Percentiles rank a stretch among this genome's conserved stretches.
Conservation (phyloP, 768 basidiomycete species). For the Suillus subaureus region DNA sequence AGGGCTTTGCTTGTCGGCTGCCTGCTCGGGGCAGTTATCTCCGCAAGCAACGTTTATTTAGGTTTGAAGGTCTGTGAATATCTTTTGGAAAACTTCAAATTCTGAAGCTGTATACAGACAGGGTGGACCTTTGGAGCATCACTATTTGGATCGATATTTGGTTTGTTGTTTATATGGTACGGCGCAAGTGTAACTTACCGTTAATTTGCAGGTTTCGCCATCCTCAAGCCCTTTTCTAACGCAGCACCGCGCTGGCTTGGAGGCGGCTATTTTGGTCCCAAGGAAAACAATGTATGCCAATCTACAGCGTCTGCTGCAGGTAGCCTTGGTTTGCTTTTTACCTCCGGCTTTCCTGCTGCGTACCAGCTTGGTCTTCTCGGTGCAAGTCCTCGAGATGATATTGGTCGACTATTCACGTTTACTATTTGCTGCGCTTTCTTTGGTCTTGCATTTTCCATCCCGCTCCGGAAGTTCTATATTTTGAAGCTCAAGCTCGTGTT, state of each 20-base stretch:
- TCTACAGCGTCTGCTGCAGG: conserved; percentile 46
- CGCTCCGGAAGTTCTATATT: conserved; percentile 62
- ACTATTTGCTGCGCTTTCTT: conserved; percentile 58
- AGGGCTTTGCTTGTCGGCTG: conserved; percentile 55
- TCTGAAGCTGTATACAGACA: conserved; percentile 33
- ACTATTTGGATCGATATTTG: conserved; percentile 46
- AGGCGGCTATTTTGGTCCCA: conserved; percentile 63
- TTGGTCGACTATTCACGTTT: conserved; percentile 58
- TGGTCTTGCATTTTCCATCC: conserved; percentile 68
- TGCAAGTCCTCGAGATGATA: conserved; percentile 47
- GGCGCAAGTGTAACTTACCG: conserved; percentile 42
- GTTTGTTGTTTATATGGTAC: neutral
- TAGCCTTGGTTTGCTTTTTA: conserved; percentile 60
- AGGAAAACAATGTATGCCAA: conserved; percentile 48
- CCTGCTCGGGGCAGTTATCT: conserved; percentile 54
- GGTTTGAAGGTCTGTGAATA: conserved; percentile 48
- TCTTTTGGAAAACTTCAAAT: neutral
- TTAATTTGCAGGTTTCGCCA: conserved; percentile 41
- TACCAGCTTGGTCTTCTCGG: conserved; percentile 55
- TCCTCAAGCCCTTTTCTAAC: conserved; percentile 57
- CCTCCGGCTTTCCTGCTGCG: conserved; percentile 61
- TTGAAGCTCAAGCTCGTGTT: conserved; percentile 64
- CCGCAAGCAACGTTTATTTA: conserved; percentile 67
- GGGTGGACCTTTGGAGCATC: conserved; percentile 69
- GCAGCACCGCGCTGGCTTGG: conserved; percentile 45